Percentiles rank a stretch among this genome's conserved stretches.
phyloP scores from a whole-genome alignment of 1,139 yeast genomes.

The Wickerhamomyces sp. region DNA sequence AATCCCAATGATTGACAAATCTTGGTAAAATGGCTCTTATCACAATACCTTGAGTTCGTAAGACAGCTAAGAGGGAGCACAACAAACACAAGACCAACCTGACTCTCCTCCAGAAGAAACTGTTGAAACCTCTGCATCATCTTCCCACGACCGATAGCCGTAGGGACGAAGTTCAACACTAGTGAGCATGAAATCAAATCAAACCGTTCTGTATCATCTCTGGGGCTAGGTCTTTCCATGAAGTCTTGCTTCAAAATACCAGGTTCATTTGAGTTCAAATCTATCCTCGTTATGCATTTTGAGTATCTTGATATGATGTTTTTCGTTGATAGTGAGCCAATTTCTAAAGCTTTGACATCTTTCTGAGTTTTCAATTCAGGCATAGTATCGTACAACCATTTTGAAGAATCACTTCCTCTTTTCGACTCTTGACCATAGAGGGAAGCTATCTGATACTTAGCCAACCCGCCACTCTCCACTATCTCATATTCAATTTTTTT shows the following conservation, averaged over 20 bases:
- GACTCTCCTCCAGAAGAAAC: conserved; percentile 42
- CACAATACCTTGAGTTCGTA: conserved; percentile 73
- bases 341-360: conserved; percentile 55
- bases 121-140: conserved; percentile 62
- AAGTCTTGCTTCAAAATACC: conserved; percentile 74
- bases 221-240: conserved; percentile 69
- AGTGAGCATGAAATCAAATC: conserved; percentile 75
- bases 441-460: conserved; percentile 82
- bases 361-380: conserved; percentile 19
- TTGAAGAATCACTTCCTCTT: conserved; percentile 91
- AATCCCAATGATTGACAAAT: conserved; percentile 63
- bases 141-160: conserved; percentile 62
- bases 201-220: conserved; percentile 39
- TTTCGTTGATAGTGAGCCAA: conserved; percentile 70
- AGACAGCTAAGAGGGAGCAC: conserved; percentile 90
- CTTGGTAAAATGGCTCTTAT: conserved; percentile 33
- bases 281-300: conserved; percentile 48
- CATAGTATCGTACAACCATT: conserved; percentile 54
- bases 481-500: conserved; percentile 60
- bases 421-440: conserved; percentile 70
- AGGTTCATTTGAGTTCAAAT: conserved; percentile 76
- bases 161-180: conserved; percentile 85
- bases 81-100: conserved; percentile 46
- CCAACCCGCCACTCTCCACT: conserved; percentile 59
- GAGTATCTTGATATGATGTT: conserved; percentile 53